Percentiles rank a stretch among this genome's conserved stretches.
phyloP scores from a whole-genome alignment of 164 flowering plant species.

The Paratinospora sagittata region DNA sequence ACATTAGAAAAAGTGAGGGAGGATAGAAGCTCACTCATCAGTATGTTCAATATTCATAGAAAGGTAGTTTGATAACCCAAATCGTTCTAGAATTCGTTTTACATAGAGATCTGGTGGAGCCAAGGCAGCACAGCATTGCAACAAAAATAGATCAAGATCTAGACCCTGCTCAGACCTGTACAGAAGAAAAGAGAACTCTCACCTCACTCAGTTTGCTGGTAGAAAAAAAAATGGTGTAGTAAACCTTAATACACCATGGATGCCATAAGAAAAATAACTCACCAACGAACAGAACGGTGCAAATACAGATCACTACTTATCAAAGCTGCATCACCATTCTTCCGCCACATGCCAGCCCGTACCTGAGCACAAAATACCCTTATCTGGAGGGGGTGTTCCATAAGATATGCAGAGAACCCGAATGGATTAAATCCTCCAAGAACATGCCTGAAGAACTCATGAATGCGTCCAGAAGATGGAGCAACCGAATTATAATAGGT shows the following conservation, averaged over 20 bases:
- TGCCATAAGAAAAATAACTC: constrained; percentile 17
- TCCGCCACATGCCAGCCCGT: constrained; percentile 96
- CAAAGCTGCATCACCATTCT: constrained; percentile 76
- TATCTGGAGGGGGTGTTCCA: constrained; percentile 88
- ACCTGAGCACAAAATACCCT: constrained; percentile 92
- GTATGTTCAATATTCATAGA: constrained; percentile 49
- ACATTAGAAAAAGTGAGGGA: neutral
- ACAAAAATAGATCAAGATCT: constrained; percentile 87
- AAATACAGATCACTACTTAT: constrained; percentile 64
- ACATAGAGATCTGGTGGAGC: constrained; percentile 83
- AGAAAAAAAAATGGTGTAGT: neutral
- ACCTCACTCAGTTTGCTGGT: neutral
- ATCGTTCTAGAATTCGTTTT: constrained; percentile 65
- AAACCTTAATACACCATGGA: neutral
- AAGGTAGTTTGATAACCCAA: constrained; percentile 65
- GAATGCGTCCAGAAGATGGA: constrained; percentile 20
- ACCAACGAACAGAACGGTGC: constrained; percentile 85
- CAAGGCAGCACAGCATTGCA: constrained; percentile 95
- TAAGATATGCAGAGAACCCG: constrained; percentile 79
- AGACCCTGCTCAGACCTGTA: constrained; percentile 79
- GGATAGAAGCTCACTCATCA: constrained; percentile 54
- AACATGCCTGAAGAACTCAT: constrained; percentile 49
- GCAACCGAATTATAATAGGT: constrained; percentile 16
- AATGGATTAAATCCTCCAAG: constrained; percentile 62
- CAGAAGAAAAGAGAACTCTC: constrained; percentile 4